Conservation (phyloP, 106 monocot genomes). For the Acorus calamus region DNA sequence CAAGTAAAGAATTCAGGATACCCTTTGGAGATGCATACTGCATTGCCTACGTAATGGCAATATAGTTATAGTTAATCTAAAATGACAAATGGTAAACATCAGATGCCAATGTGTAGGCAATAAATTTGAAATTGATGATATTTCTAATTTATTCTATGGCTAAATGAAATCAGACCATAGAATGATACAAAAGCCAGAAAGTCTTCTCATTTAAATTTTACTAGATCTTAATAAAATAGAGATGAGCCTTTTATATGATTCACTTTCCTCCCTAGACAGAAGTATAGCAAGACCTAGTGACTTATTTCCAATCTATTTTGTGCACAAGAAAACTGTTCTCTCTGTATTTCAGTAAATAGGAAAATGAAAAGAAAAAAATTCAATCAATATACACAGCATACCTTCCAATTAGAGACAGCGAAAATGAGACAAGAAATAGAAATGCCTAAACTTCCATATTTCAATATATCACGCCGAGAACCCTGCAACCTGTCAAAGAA, state of each 20-base stretch:
- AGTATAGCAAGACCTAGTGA: no score
- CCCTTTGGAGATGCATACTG: constrained; percentile 84
- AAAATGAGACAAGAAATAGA: constrained; percentile 74
- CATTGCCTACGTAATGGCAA: constrained; percentile 48
- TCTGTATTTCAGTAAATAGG: background rate
- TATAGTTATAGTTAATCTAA: background rate
- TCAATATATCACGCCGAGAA: constrained; percentile 72
- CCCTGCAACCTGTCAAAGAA: constrained; percentile 57
- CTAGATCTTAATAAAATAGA: no score
- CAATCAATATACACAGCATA: constrained; percentile 14
- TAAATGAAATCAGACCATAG: no score
- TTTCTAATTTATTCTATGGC: no score
- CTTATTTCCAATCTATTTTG: no score
- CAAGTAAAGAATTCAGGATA: constrained; percentile 51
- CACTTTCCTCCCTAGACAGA: no score
- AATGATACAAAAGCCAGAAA: no score
- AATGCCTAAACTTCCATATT: constrained; percentile 95
- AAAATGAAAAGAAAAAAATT: background rate
- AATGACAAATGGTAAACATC: background rate
- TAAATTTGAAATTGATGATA: no score
- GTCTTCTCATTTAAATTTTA: no score
- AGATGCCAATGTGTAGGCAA: no score
- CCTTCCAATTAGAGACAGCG: constrained; percentile 83
- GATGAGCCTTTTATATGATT: no score
- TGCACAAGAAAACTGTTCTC: no score